A percentile compares a stretch with the other conserved stretches of the same genome.
phyloP scores from a whole-genome alignment of 148 eudicot genomes.

The Vaccinium macrocarpon region DNA sequence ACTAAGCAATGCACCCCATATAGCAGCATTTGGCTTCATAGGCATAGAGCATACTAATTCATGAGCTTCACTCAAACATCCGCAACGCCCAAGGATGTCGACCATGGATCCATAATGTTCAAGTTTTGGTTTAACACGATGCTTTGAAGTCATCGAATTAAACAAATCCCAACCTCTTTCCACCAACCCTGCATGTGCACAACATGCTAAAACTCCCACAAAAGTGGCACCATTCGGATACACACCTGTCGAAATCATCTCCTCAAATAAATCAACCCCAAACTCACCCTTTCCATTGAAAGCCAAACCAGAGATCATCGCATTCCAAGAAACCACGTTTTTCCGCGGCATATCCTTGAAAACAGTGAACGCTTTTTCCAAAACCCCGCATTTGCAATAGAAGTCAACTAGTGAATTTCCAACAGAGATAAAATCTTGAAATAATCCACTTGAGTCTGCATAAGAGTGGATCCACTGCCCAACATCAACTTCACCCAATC shows the following conservation, averaged over 20 bases:
- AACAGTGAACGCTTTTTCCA: constrained; percentile 42
- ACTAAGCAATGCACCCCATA: constrained; percentile 56
- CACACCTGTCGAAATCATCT: constrained; percentile 36
- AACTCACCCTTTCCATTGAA: constrained; percentile 42
- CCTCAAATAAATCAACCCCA: constrained; percentile 42
- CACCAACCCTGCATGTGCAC: constrained; percentile 42
- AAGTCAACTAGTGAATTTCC: constrained; percentile 62
- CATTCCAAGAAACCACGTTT: constrained; percentile 43
- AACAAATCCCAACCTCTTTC: constrained; percentile 43
- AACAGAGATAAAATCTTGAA: constrained; percentile 37
- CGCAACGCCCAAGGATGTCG: constrained; percentile 51
- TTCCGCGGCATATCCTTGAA: constrained; percentile 44
- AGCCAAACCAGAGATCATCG: constrained; percentile 49
- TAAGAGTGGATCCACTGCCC: constrained; percentile 38
- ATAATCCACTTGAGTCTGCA: constrained; percentile 43
- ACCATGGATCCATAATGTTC: constrained; percentile 62
- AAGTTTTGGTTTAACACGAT: constrained; percentile 37
- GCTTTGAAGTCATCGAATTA: constrained; percentile 27
- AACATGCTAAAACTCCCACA: constrained; percentile 45
- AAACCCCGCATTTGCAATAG: constrained; percentile 60
- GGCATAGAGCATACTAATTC: constrained; percentile 45
- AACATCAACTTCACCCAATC: constrained; percentile 32
- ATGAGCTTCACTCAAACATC: constrained; percentile 42
- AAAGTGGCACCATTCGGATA: constrained; percentile 53
- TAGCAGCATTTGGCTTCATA: constrained; percentile 45